Percentiles rank a stretch among this genome's conserved stretches.
These are phyloP conservation scores for Lactarius evosmus DNA, from an alignment of 768 basidiomycete genomes.

Conservation along the genomic window DNA sequence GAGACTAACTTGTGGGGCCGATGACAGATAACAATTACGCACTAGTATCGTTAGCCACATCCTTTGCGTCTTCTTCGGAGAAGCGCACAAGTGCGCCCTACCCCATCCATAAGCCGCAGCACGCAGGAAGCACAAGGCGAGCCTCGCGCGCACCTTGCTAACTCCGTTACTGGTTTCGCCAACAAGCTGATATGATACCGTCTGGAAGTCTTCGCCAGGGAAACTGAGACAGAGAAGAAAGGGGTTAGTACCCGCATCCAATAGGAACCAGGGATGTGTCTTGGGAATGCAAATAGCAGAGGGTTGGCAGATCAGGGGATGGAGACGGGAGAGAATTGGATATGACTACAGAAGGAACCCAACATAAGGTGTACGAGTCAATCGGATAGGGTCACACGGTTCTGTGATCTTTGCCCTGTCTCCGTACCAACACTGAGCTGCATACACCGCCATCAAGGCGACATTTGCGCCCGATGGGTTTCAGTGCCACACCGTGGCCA, in stretches of 20 bases:
- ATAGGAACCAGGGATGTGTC: neutral
- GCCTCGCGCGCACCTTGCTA: constrained; percentile 46
- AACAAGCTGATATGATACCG: constrained; percentile 59
- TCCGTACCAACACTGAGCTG: neutral
- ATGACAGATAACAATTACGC: constrained; percentile 31
- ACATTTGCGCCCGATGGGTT: neutral
- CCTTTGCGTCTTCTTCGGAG: constrained; percentile 37
- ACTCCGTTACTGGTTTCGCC: constrained; percentile 48
- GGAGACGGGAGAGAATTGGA: neutral
- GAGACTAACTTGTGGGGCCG: neutral
- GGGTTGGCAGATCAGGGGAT: neutral
- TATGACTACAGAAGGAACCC: neutral
- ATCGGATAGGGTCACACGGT: neutral
- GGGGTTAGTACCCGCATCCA: neutral
- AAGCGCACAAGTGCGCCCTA: constrained; percentile 86
- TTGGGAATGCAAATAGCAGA: neutral
- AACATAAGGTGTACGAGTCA: too few species aligned
- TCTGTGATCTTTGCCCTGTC: neutral
- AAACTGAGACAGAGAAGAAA: constrained; percentile 18
- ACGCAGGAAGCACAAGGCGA: neutral
- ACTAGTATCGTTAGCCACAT: constrained; percentile 46
- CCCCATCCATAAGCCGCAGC: neutral
- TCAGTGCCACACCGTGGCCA: neutral
- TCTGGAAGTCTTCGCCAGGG: constrained; percentile 48
- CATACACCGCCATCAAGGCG: neutral